Conservation (phyloP, 179 eudicot genomes). For the Camellia oleifera region DNA sequence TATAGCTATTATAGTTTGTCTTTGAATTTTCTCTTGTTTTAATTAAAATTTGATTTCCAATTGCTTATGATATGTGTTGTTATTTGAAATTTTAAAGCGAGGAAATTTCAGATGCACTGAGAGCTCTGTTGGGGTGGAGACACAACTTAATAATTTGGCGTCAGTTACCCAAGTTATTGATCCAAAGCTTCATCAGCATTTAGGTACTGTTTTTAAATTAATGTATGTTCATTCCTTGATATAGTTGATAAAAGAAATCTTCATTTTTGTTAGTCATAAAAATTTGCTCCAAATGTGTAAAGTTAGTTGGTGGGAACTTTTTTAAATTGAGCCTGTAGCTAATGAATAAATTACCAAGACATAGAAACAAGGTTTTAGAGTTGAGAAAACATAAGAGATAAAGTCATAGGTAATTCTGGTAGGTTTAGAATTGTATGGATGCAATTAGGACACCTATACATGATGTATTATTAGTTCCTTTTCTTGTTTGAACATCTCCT, state of each 20-base stretch:
- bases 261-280: background rate
- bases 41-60: background rate
- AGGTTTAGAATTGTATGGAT: background rate
- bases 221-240: background rate
- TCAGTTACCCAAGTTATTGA: slow-evolving; percentile 85
- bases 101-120: slow-evolving; percentile 95
- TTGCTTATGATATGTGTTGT: slow-evolving; percentile 28
- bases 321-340: background rate
- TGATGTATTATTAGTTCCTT: slow-evolving; percentile 8
- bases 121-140: slow-evolving; percentile 91
- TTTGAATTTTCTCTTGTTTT: background rate
- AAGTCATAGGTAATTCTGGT: background rate
- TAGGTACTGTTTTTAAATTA: slow-evolving; percentile 47
- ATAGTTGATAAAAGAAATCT: background rate
- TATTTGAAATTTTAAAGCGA: slow-evolving; percentile 60
- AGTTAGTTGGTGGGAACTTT: background rate
- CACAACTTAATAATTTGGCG: slow-evolving; percentile 79
- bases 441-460: background rate
- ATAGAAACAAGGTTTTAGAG: background rate
- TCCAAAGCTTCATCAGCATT: slow-evolving; percentile 97
- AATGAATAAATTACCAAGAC: background rate
- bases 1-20: background rate
- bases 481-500: background rate
- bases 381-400: background rate
- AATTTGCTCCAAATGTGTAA: background rate